Conservation (phyloP, 495 filamentous ascomycete genomes). For the Clavariopsis aquatica region DNA sequence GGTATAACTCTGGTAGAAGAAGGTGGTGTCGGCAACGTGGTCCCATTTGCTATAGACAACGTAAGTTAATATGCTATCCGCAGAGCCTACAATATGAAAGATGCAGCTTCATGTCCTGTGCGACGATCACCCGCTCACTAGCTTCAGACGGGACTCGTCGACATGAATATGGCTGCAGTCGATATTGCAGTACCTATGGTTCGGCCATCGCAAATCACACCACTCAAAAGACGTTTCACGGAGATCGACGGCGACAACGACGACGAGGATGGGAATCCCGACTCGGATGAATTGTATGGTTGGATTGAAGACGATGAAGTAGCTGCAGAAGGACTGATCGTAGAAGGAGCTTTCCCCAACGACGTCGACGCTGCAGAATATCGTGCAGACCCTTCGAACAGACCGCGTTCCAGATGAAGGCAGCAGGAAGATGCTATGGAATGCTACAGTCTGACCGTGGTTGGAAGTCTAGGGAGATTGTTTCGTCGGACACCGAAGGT, state of each 20-base stretch:
- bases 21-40: constrained; percentile 39
- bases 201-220: constrained; percentile 9
- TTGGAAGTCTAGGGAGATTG: neutral
- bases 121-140: constrained; percentile 31
- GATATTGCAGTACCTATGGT: constrained; percentile 32
- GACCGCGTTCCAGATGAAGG: constrained; percentile 10
- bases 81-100: constrained; percentile 32
- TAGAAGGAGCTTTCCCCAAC: constrained; percentile 4
- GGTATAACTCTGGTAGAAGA: constrained; percentile 39
- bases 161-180: constrained; percentile 32
- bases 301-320: constrained; percentile 39
- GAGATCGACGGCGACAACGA: constrained; percentile 39
- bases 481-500: neutral
- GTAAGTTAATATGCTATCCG: constrained; percentile 37
- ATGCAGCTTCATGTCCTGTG: constrained; percentile 5
- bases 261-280: constrained; percentile 31
- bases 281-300: constrained; percentile 36
- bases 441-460: neutral
- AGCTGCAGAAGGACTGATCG: constrained; percentile 35
- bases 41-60: constrained; percentile 38
- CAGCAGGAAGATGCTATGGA: constrained; percentile 22
- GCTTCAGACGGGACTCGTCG: constrained; percentile 35
- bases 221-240: constrained; percentile 33
- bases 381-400: constrained; percentile 20
- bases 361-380: constrained; percentile 21